These are phyloP conservation scores for Jamesozyma jinghongensis DNA, from an alignment of 805 yeast species.

Conservation along the genomic window DNA sequence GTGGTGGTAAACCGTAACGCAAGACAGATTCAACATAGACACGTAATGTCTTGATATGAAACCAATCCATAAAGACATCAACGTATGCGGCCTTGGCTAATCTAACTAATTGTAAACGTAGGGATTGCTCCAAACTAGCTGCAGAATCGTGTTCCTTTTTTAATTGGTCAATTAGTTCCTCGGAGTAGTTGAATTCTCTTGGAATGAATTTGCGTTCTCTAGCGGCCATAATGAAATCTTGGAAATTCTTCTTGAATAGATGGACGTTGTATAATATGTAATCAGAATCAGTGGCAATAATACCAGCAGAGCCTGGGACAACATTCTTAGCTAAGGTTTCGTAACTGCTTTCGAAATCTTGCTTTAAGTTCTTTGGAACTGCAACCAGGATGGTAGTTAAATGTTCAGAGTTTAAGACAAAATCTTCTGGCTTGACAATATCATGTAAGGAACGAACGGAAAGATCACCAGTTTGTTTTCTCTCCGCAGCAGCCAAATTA, in stretches of 20 bases:
- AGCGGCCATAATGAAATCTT: slow-evolving; percentile 57
- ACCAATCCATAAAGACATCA: slow-evolving; percentile 79
- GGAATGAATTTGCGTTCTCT: slow-evolving; percentile 88
- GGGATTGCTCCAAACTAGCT: slow-evolving; percentile 59
- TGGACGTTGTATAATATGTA: slow-evolving; percentile 68
- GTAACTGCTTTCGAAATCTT: slow-evolving; percentile 57
- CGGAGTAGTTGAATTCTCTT: slow-evolving; percentile 83
- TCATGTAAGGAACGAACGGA: slow-evolving; percentile 87
- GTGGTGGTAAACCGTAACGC: slow-evolving; percentile 95
- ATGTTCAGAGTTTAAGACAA: slow-evolving; percentile 79
- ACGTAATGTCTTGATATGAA: slow-evolving; percentile 80
- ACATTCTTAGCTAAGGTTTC: slow-evolving; percentile 74
- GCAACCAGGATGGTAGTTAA: slow-evolving; percentile 80
- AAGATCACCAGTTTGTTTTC: slow-evolving; percentile 89
- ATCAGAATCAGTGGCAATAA: slow-evolving; percentile 65
- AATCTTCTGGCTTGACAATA: slow-evolving; percentile 72
- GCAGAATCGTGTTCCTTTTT: slow-evolving; percentile 74
- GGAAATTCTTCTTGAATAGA: slow-evolving; percentile 69
- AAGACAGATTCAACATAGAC: slow-evolving; percentile 87
- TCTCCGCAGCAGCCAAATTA: slow-evolving; percentile 76
- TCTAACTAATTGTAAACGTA: slow-evolving; percentile 70
- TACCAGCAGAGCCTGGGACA: slow-evolving; percentile 80
- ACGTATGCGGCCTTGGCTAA: slow-evolving; percentile 83
- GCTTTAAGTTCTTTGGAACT: slow-evolving; percentile 59
- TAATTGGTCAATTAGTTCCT: slow-evolving; percentile 59